phyloP scores from a whole-genome alignment of 805 yeast species.

The Lipomyces anomalus region DNA sequence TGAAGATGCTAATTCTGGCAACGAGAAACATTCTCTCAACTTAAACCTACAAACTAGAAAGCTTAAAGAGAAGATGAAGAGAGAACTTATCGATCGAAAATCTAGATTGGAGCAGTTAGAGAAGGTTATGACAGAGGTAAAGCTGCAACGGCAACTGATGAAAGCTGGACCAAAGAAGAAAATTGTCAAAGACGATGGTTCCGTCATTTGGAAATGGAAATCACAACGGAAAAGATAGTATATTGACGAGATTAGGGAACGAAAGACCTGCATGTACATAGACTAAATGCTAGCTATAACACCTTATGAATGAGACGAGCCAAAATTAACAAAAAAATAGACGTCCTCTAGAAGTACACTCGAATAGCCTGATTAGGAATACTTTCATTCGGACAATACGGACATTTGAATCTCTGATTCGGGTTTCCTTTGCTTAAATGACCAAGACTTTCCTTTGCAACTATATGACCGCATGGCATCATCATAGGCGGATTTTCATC shows the following conservation, averaged over 20 bases:
- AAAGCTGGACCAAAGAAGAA: slow-evolving; percentile 84
- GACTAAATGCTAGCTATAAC: not conserved
- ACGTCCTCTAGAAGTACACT: slow-evolving; percentile 38
- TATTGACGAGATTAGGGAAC: not conserved
- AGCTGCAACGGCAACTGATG: slow-evolving; percentile 78
- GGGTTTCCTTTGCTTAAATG: slow-evolving; percentile 40
- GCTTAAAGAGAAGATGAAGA: slow-evolving; percentile 5
- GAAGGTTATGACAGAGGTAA: slow-evolving; percentile 66
- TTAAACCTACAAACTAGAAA: slow-evolving; percentile 30
- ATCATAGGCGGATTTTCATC: slow-evolving; percentile 56
- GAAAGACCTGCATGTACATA: not conserved
- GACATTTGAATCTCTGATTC: slow-evolving; percentile 57
- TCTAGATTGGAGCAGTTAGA: slow-evolving; percentile 43
- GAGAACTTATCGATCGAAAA: slow-evolving; percentile 27
- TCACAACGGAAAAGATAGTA: slow-evolving; percentile 40
- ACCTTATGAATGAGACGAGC: not conserved
- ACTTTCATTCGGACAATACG: slow-evolving; percentile 58
- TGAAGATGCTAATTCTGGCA: too few species aligned
- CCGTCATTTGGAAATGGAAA: slow-evolving; percentile 76
- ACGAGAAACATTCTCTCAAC: too few species aligned
- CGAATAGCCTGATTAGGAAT: slow-evolving; percentile 39
- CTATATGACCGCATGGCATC: slow-evolving; percentile 59
- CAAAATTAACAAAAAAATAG: not conserved
- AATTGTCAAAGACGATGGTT: slow-evolving; percentile 59
- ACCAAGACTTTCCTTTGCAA: slow-evolving; percentile 49